phyloP scores from a whole-genome alignment of 164 flowering plant species.

The Stephania japonica region DNA sequence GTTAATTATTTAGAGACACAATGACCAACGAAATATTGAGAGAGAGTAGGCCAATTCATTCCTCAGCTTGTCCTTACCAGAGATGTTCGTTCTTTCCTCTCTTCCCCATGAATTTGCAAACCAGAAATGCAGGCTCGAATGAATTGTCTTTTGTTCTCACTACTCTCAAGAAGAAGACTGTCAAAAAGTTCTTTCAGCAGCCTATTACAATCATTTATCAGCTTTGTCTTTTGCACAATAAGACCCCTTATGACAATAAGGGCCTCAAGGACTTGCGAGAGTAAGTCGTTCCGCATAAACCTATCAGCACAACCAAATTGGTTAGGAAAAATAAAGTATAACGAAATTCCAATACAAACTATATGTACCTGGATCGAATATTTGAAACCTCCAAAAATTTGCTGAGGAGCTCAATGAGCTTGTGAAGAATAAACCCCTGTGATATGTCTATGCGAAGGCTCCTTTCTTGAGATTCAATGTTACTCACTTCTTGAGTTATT shows the following conservation, averaged over 20 bases:
- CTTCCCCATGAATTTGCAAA: slow-evolving; percentile 76
- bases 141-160: slow-evolving; percentile 86
- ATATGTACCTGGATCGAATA: slow-evolving; percentile 72
- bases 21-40: no score
- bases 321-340: slow-evolving; percentile 1
- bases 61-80: slow-evolving; percentile 46
- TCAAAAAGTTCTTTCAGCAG: slow-evolving; percentile 91
- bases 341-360: neutral
- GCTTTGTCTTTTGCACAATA: slow-evolving; percentile 94
- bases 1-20: no score
- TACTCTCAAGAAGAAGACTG: slow-evolving; percentile 90
- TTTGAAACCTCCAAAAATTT: slow-evolving; percentile 90
- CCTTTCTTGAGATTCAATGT: slow-evolving; percentile 80
- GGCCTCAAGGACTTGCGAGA: slow-evolving; percentile 89
- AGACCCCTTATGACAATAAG: slow-evolving; percentile 88
- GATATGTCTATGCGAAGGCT: slow-evolving; percentile 95
- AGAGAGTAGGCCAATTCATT: neutral
- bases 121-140: slow-evolving; percentile 89
- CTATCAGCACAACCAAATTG: slow-evolving; percentile 33
- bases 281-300: slow-evolving; percentile 81
- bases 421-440: slow-evolving; percentile 97
- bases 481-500: slow-evolving; percentile 77
- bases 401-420: slow-evolving; percentile 91
- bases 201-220: slow-evolving; percentile 89
- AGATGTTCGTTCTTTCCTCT: slow-evolving; percentile 70